These are phyloP conservation scores for Phoenix dactylifera DNA, from an alignment of 176 grass and related monocot species.

Conservation along the genomic window DNA sequence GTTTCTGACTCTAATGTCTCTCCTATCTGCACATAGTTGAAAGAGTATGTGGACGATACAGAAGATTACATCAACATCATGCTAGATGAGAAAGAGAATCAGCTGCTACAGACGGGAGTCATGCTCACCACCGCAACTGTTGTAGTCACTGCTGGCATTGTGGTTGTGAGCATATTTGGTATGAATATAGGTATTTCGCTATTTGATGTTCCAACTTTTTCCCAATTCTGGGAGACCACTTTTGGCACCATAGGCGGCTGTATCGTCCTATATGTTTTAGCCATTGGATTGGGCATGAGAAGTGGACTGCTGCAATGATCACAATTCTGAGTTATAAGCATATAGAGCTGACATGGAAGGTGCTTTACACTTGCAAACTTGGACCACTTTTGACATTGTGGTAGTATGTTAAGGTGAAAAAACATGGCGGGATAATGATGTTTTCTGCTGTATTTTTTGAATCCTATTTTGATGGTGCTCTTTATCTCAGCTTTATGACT, in stretches of 20 bases:
- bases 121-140: not conserved
- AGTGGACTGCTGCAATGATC: slow-evolving; percentile 69
- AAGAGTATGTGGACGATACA: slow-evolving; percentile 2
- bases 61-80: slow-evolving; percentile 13
- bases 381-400: too few species aligned
- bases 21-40: not conserved
- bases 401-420: too few species aligned
- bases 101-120: slow-evolving; percentile 5
- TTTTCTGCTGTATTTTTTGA: too few species aligned
- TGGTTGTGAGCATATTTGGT: slow-evolving; percentile 57
- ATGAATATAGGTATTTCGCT: slow-evolving; percentile 70
- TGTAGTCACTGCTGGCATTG: slow-evolving; percentile 28
- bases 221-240: slow-evolving; percentile 73
- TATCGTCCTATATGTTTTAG: slow-evolving; percentile 48
- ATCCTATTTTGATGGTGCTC: too few species aligned
- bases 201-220: slow-evolving; percentile 19
- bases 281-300: slow-evolving; percentile 61
- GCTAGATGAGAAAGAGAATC: slow-evolving; percentile 8
- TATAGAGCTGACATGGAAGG: too few species aligned
- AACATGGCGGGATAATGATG: too few species aligned
- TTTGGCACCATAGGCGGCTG: slow-evolving; percentile 57
- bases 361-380: too few species aligned
- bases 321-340: too few species aligned
- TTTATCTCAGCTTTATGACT: too few species aligned
- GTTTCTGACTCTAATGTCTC: slow-evolving; percentile 3